These are phyloP conservation scores for Hypoxylon sp. DNA, from an alignment of 2,329 filamentous ascomycete genomes.

Conservation along the genomic window DNA sequence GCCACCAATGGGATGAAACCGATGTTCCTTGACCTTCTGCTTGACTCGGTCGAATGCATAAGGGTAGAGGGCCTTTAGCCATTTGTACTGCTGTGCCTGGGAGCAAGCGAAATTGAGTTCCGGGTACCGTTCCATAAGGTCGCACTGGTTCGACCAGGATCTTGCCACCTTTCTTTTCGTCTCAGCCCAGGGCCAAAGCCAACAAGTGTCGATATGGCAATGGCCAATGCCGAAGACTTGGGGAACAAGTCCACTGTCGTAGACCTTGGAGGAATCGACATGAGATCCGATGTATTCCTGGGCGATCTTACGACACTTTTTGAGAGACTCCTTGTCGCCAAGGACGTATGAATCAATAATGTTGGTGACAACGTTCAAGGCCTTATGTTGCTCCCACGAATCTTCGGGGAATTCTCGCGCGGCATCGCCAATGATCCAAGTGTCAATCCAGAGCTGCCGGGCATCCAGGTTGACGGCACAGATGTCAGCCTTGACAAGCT, in stretches of 20 bases:
- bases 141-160: constrained; percentile 97
- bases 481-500: constrained; percentile 82
- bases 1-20: constrained; percentile 94
- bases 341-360: constrained; percentile 93
- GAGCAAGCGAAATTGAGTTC: constrained; percentile 94
- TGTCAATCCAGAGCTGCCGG: constrained; percentile 86
- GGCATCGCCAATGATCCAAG: constrained; percentile 95
- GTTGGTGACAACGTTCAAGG: constrained; percentile 83
- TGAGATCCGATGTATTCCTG: constrained; percentile 83
- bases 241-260: constrained; percentile 78
- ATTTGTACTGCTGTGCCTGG: constrained; percentile 97
- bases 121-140: constrained; percentile 93
- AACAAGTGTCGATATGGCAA: constrained; percentile 98
- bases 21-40: constrained; percentile 87
- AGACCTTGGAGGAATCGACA: constrained; percentile 86
- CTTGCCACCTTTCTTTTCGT: constrained; percentile 96
- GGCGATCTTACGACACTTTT: constrained; percentile 84
- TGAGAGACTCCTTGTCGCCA: constrained; percentile 81
- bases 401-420: constrained; percentile 90
- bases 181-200: constrained; percentile 98
- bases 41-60: constrained; percentile 91
- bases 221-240: constrained; percentile 92
- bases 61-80: constrained; percentile 92
- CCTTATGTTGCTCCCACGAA: constrained; percentile 89
- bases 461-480: constrained; percentile 90